phyloP scores from a whole-genome alignment of 2,329 filamentous ascomycete genomes.

The Penicillium sp. region DNA sequence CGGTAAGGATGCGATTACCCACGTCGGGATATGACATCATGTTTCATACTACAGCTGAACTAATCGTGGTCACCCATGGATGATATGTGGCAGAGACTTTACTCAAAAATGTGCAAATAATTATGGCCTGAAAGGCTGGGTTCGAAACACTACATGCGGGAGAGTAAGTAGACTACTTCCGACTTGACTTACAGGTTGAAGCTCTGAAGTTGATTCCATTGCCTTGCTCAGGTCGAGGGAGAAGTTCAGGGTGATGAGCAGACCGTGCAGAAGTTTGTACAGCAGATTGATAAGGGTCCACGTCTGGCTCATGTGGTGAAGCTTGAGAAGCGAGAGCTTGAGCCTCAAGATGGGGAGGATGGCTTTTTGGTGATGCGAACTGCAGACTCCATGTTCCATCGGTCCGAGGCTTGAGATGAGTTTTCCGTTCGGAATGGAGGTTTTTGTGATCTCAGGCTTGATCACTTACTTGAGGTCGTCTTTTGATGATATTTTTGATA shows the following conservation, averaged over 20 bases:
- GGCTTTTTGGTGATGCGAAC: constrained; percentile 59
- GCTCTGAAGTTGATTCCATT: neutral
- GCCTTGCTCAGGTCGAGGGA: constrained; percentile 70
- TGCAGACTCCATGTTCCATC: constrained; percentile 31
- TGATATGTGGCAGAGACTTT: constrained; percentile 39
- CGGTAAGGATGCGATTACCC: constrained; percentile 25
- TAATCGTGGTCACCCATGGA: constrained; percentile 2
- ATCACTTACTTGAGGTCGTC: neutral
- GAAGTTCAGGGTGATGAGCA: constrained; percentile 78
- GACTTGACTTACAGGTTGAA: neutral
- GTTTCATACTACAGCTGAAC: neutral
- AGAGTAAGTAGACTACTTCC: constrained; percentile 36
- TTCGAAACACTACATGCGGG: constrained; percentile 51
- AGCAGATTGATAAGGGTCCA: constrained; percentile 75
- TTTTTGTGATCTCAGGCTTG: neutral
- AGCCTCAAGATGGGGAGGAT: constrained; percentile 66
- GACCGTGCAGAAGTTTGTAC: constrained; percentile 68
- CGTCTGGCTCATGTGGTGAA: constrained; percentile 70
- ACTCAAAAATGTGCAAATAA: constrained; percentile 47
- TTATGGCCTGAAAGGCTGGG: constrained; percentile 52
- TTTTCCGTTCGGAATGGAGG: neutral
- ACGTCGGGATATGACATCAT: constrained; percentile 23
- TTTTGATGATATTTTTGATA: neutral
- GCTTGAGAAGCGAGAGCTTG: constrained; percentile 69
- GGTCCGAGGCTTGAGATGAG: constrained; percentile 5